These are phyloP conservation scores for Hirsutella minnesotensis DNA, from an alignment of 2,329 filamentous ascomycete species.

Conservation along the genomic window DNA sequence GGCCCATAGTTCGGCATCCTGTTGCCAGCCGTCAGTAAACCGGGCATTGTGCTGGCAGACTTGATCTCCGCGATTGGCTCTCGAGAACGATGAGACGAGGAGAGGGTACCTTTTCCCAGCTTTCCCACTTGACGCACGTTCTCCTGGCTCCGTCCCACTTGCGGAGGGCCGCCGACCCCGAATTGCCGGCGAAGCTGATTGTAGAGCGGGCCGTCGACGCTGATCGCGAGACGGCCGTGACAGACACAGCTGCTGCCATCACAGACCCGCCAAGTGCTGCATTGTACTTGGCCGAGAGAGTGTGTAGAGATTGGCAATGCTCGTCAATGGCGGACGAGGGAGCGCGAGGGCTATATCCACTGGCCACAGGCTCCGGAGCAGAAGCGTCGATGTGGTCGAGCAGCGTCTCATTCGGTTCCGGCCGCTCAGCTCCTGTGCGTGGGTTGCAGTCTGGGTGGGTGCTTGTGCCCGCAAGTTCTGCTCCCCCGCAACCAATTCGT, in stretches of 20 bases:
- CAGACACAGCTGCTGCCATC: background rate
- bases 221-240: background rate
- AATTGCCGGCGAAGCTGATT: background rate
- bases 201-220: background rate
- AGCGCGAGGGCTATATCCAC: too few species aligned
- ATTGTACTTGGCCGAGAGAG: background rate
- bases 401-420: conserved; percentile 1
- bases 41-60: too few species aligned
- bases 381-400: background rate
- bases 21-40: background rate
- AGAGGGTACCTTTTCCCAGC: conserved; percentile 5
- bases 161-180: background rate
- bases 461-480: conserved; percentile 2
- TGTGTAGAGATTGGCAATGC: background rate
- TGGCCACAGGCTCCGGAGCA: too few species aligned
- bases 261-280: background rate
- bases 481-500: background rate
- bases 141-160: conserved; percentile 6
- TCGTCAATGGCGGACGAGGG: background rate
- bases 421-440: background rate
- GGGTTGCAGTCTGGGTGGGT: background rate
- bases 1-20: conserved; percentile 66
- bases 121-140: conserved; percentile 4
- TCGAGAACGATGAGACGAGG: too few species aligned
- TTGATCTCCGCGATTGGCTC: too few species aligned